Evolutionary conservation across 768 basidiomycete genomes (phyloP), one percentile per base, ranked within the genome.

Genomic region (Nidularia pulvinata): DNA sequence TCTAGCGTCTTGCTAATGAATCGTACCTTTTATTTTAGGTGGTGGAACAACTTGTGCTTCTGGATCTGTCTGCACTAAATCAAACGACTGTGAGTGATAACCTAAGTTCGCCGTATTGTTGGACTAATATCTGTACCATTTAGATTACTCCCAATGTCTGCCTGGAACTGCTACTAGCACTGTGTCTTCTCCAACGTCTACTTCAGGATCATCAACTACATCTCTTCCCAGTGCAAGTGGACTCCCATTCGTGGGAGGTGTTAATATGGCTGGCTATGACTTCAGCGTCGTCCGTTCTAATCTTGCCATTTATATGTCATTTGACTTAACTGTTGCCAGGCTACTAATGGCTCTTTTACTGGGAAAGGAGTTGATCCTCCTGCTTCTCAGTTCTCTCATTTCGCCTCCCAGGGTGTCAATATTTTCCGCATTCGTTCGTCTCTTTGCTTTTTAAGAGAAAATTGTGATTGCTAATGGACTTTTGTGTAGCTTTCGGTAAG

Each of bases 201-300:
- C 63, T 22, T 50, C 65, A 30, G 51, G 59, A 19, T 39, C 37
- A 13, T 10, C 63, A 14, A 55, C 57, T 7, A 64, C 62, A 19
- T 50, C 56, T 34, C 44, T 52, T 45, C 50, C 57, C 11, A 48
- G 50, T 39, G 43, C 62, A 2, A 58, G 59, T 33, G 55, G 55
- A 22, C 59, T 74, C 3, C 69, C 73, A 2, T 75, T 73, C 57
- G 59, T 78, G 9, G 77, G 77, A 6, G 79, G 79, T 55, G 78
- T 81, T 4, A 81, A 81, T 61, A 76, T 74, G 36, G 77, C 77
- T 48, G 77, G 78, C 7, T 78, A 72, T 55, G 77, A 78, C 58
- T 78, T 79, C 63, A 69, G 63, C 25, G 74, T 74, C 10, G 74
- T 76, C 57, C 49, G 74, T 58, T 11, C 1, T 14, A 42, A 11